Evolutionary conservation across 164 flowering plant species (phyloP), one percentile per base, ranked within the genome.

Genomic region (Aristolochia californica): DNA sequence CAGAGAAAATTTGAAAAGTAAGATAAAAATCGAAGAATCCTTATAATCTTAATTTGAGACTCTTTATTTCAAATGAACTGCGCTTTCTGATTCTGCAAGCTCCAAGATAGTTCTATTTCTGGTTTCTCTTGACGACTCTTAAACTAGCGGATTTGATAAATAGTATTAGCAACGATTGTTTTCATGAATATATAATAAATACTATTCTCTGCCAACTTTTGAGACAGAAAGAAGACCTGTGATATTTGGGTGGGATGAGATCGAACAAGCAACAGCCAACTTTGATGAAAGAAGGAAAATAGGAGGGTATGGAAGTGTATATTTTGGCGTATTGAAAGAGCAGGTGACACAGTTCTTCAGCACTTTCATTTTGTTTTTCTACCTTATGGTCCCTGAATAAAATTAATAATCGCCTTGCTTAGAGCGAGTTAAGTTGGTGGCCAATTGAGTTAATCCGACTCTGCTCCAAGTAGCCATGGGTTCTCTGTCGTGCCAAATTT

Each of bases 251-350:
- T 51, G 74, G 5, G 75, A 77, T 44, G 81, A 78, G 59, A 69
- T 84, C 23, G 82, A 71, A 68, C 78, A 75, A 47, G 82, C 87
- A 26, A 82, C 87, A 13, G 57, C 22, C 40, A 48, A 66, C 58
- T 84, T 78, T 56, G 76, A 77, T 49, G 80, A 78, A 60, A 59
- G 71, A 15, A 77, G 71, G 66, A 77, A 64, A 64, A 78, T 82
- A 40, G 91, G 87, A 14, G 87, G 82, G 50, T 84, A 78, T 69
- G 91, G 85, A 20, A 66, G 67, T 48, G 91, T 84, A 27, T 84
- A 82, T 70, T 70, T 58, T 61, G 91, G 87, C 50, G 49, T 70
- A 13, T 25, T 82, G 47, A 72, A 76, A 56, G 68, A 67, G 24
- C 67, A 75, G 81, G 90, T 81, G 66, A 10, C 15, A 26, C 15